A percentile compares a stretch with the other conserved stretches of the same genome.
Evolutionary conservation across 495 filamentous ascomycete genomes (phyloP).

Genomic region (Penicillium robsamsonii): DNA sequence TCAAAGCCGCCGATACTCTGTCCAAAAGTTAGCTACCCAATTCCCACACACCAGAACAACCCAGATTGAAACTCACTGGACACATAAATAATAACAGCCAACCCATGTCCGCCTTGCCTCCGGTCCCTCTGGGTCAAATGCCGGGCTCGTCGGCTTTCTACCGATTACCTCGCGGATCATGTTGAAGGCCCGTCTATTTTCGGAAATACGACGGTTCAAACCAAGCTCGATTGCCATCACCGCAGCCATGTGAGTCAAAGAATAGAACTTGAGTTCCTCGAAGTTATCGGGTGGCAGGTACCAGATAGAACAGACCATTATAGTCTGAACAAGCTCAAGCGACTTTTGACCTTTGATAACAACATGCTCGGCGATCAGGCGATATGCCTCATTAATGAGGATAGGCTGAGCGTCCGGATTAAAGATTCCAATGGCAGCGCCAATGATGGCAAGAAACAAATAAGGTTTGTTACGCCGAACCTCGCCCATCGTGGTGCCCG

Average conservation of each 20-base stretch:
- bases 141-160: constrained; percentile 36
- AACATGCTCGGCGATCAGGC: constrained; percentile 68
- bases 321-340: constrained; percentile 79
- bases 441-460: constrained; percentile 78
- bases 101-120: constrained; percentile 80
- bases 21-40: constrained; percentile 55
- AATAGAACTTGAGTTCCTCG: constrained; percentile 90
- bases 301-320: constrained; percentile 71
- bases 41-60: background rate
- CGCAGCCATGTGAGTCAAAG: constrained; percentile 79
- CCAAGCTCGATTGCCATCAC: constrained; percentile 87
- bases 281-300: constrained; percentile 80
- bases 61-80: constrained; percentile 40
- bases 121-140: constrained; percentile 60
- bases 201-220: constrained; percentile 52
- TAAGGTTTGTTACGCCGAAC: constrained; percentile 71
- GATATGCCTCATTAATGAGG: constrained; percentile 70
- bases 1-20: constrained; percentile 73
- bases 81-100: constrained; percentile 73
- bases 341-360: constrained; percentile 77
- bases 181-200: constrained; percentile 28
- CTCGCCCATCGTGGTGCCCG: constrained; percentile 61
- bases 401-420: constrained; percentile 56
- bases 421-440: constrained; percentile 61
- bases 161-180: constrained; percentile 32